phyloP scores from a whole-genome alignment of 23 red algal genomes.

The Gracilaria gracilis region DNA sequence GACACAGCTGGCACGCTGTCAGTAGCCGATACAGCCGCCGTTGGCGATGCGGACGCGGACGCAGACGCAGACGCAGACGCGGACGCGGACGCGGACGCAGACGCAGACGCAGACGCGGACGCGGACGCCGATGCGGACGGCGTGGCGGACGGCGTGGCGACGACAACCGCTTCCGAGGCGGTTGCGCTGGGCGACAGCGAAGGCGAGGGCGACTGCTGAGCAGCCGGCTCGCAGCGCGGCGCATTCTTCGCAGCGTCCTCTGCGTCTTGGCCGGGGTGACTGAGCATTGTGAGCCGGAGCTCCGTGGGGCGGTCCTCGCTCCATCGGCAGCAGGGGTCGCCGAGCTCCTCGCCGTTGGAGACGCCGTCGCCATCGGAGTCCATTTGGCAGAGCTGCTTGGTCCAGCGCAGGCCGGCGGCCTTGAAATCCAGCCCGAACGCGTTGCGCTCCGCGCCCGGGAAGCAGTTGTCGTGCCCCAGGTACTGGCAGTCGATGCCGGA shows the following conservation, averaged over 20 bases:
- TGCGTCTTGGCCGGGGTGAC: constrained; percentile 37
- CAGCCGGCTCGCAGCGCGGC: neutral
- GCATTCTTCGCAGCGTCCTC: constrained; percentile 15
- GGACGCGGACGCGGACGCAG: neutral
- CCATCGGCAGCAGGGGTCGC: constrained; percentile 83
- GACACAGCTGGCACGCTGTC: neutral
- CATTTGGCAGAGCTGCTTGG: constrained; percentile 54
- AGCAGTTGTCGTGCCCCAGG: constrained; percentile 59
- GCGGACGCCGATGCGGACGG: neutral
- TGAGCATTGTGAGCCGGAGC: neutral
- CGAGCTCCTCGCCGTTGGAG: constrained; percentile 73
- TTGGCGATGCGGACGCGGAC: no score
- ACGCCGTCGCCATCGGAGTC: constrained; percentile 82
- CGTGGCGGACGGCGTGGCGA: neutral
- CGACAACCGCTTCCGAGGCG: no score
- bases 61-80: no score
- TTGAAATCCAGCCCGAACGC: constrained; percentile 72
- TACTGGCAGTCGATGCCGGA: constrained; percentile 51
- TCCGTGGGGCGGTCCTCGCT: neutral
- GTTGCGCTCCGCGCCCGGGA: constrained; percentile 62
- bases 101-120: neutral
- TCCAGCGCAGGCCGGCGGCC: constrained; percentile 32
- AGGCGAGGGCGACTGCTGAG: neutral
- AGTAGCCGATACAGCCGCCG: no score
- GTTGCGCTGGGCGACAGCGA: no score